Conservation (phyloP, 1,284 basidiomycete species). For the Boletellus dicymbophilus region DNA sequence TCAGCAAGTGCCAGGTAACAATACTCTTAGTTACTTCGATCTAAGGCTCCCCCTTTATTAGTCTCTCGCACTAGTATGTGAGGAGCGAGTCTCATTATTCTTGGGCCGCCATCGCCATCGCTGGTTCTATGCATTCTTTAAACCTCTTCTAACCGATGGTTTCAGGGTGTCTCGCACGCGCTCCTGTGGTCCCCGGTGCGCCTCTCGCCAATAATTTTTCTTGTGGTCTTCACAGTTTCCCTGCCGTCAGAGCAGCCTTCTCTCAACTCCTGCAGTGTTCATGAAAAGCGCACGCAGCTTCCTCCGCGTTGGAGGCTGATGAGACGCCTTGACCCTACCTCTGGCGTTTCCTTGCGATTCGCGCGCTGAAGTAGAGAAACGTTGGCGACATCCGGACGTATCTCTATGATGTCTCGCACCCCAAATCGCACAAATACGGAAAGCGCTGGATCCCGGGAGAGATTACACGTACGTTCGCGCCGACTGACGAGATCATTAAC, state of each 20-base stretch:
- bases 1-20: too few species aligned
- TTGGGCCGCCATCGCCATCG: too few species aligned
- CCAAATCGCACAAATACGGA: slow-evolving; percentile 42
- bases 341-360: slow-evolving; percentile 39
- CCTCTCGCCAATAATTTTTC: neutral
- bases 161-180: too few species aligned
- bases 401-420: slow-evolving; percentile 44
- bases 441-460: slow-evolving; percentile 43
- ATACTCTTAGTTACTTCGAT: too few species aligned
- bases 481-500: slow-evolving; percentile 36
- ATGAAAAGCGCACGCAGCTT: slow-evolving; percentile 34
- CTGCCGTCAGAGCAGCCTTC: slow-evolving; percentile 11
- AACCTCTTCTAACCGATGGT: too few species aligned
- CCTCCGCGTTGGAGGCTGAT: slow-evolving; percentile 36
- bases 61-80: too few species aligned
- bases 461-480: slow-evolving; percentile 41
- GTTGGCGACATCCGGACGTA: slow-evolving; percentile 36
- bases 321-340: slow-evolving; percentile 28
- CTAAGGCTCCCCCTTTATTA: too few species aligned
- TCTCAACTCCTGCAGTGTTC: slow-evolving; percentile 13
- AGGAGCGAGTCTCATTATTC: too few species aligned
- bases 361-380: slow-evolving; percentile 43
- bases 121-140: too few species aligned
- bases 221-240: slow-evolving; percentile 15
- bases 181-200: too few species aligned